Conservation (phyloP, 768 basidiomycete genomes). For the Auriculariales sp. region DNA sequence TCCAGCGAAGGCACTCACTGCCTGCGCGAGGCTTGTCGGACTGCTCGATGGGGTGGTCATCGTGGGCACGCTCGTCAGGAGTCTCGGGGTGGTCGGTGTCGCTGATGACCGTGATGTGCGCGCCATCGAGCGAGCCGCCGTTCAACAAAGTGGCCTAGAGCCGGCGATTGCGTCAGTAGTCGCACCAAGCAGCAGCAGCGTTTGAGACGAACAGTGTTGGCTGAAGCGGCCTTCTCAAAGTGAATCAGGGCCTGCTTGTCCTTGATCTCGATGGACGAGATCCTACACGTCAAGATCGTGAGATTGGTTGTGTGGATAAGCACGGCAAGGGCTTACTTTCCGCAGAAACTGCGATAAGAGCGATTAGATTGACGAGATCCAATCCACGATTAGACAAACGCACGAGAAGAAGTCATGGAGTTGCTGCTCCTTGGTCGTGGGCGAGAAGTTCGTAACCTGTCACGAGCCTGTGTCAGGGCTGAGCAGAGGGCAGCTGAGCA, state of each 20-base stretch:
- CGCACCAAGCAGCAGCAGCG: neutral
- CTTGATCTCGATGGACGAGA: conserved; percentile 47
- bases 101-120: conserved; percentile 54
- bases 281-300: conserved; percentile 26
- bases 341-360: conserved; percentile 54
- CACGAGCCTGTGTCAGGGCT: neutral
- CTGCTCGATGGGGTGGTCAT: conserved; percentile 42
- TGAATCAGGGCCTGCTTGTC: conserved; percentile 49
- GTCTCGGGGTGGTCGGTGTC: conserved; percentile 41
- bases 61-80: conserved; percentile 19
- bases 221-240: conserved; percentile 76
- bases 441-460: conserved; percentile 63
- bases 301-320: neutral
- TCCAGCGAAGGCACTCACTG: conserved; percentile 40
- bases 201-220: conserved; percentile 45
- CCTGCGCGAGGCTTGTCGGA: conserved; percentile 84
- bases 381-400: conserved; percentile 12
- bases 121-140: conserved; percentile 63
- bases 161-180: neutral
- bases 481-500: neutral
- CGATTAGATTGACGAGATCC: conserved; percentile 6
- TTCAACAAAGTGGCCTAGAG: conserved; percentile 27
- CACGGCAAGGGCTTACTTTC: conserved; percentile 37
- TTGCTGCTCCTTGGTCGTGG: conserved; percentile 48
- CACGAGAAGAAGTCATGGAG: conserved; percentile 76